Conservation (phyloP, 2,329 filamentous ascomycete genomes). For the Botrytis hyacinthi region DNA sequence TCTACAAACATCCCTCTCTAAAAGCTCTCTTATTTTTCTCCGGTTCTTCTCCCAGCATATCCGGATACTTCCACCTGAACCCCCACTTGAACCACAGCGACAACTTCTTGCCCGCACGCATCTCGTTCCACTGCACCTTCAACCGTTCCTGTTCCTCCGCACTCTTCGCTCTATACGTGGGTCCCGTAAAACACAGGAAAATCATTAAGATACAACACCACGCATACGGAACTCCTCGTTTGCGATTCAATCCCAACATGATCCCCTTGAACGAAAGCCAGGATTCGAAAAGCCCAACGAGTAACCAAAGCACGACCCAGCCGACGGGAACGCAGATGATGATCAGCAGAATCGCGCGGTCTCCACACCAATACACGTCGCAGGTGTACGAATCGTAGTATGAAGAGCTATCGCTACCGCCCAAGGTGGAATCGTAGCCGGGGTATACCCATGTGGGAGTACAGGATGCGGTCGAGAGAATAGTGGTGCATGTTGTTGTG, state of each 20-base stretch:
- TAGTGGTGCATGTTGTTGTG: not conserved
- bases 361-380: conserved; percentile 10
- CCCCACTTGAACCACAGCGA: conserved; percentile 29
- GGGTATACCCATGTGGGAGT: not conserved
- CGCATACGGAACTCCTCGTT: conserved; percentile 28
- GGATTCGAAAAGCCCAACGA: conserved; percentile 26
- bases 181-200: conserved; percentile 28
- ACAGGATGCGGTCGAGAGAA: not conserved
- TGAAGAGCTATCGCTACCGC: not conserved
- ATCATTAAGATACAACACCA: conserved; percentile 29
- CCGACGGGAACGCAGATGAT: conserved; percentile 14
- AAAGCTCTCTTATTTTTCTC: conserved; percentile 29
- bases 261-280: conserved; percentile 31
- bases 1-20: conserved; percentile 17
- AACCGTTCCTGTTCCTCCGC: conserved; percentile 27
- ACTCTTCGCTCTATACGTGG: conserved; percentile 30
- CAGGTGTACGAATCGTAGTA: conserved; percentile 7
- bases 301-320: conserved; percentile 24
- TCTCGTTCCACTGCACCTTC: conserved; percentile 23
- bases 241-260: conserved; percentile 29
- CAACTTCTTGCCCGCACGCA: not conserved
- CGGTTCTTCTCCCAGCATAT: conserved; percentile 27
- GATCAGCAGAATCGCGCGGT: conserved; percentile 19
- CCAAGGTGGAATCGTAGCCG: not conserved
- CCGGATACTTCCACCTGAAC: conserved; percentile 31